Conservation (phyloP, 257 asterid species). For the Solanum clarkiae region DNA sequence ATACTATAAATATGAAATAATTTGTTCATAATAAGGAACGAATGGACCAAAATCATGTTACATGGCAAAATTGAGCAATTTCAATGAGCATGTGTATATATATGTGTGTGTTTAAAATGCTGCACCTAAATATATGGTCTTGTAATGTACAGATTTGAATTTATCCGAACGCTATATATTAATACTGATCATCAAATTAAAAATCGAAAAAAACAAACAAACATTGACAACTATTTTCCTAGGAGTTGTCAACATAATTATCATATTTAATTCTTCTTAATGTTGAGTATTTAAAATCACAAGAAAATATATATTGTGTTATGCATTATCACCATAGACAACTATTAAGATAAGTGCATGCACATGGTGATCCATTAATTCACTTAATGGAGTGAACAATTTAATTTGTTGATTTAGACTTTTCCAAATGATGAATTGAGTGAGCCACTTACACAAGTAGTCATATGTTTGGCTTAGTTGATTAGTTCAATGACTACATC, state of each 20-base stretch:
- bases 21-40: not conserved
- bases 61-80: not conserved
- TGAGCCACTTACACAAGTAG: not conserved
- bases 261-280: not conserved
- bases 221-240: not conserved
- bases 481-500: not conserved
- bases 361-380: not conserved
- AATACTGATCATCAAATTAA: not conserved
- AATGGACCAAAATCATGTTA: not conserved
- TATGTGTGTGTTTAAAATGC: no score
- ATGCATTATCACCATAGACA: not conserved
- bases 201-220: not conserved
- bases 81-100: no score
- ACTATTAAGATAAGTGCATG: not conserved
- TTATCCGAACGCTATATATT: fast-evolving
- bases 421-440: not conserved
- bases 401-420: not conserved
- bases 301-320: not conserved
- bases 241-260: not conserved
- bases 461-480: not conserved
- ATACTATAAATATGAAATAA: not conserved
- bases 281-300: no score
- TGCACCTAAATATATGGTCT: no score
- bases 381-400: not conserved
- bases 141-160: fast-evolving